Evolutionary conservation across 2,329 filamentous ascomycete species (phyloP).

Genomic region (Ascomycota sp.): DNA sequence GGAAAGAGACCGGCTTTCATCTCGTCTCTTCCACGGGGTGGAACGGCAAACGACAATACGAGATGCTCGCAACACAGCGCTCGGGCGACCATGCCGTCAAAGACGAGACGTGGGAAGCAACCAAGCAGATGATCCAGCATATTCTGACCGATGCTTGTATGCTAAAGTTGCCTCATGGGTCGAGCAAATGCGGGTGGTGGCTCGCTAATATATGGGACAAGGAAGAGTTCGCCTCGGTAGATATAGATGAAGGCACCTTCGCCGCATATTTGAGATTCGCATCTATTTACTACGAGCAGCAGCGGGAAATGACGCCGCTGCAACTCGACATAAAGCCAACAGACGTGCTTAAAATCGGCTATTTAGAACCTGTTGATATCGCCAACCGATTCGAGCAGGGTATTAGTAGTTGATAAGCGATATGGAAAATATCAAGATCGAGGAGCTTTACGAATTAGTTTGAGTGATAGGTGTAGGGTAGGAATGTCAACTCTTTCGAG

Average conservation of each 20-base stretch:
- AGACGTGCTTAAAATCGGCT: too few relatives aligned
- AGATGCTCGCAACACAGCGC: neutral
- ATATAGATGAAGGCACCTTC: neutral
- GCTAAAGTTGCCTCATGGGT: neutral
- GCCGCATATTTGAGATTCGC: neutral
- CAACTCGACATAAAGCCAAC: too few relatives aligned
- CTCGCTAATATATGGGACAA: neutral
- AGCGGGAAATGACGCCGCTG: neutral
- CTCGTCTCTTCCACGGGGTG: neutral
- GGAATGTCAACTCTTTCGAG: too few relatives aligned
- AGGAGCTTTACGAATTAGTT: too few relatives aligned
- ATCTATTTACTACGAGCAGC: neutral
- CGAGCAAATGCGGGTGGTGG: too few relatives aligned
- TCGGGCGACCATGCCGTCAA: neutral
- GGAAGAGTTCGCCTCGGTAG: neutral
- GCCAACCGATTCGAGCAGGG: too few relatives aligned
- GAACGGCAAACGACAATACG: neutral
- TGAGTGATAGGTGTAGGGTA: too few relatives aligned
- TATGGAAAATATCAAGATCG: too few relatives aligned
- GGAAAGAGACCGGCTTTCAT: neutral
- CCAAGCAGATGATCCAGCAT: neutral
- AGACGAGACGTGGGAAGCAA: neutral
- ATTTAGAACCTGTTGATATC: too few relatives aligned
- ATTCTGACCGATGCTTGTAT: neutral
- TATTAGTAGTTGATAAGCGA: too few relatives aligned